A percentile compares a stretch with the other conserved stretches of the same genome.
phyloP scores from a whole-genome alignment of 1,139 yeast genomes.

The Lodderomyces pseudojiufengensis region DNA sequence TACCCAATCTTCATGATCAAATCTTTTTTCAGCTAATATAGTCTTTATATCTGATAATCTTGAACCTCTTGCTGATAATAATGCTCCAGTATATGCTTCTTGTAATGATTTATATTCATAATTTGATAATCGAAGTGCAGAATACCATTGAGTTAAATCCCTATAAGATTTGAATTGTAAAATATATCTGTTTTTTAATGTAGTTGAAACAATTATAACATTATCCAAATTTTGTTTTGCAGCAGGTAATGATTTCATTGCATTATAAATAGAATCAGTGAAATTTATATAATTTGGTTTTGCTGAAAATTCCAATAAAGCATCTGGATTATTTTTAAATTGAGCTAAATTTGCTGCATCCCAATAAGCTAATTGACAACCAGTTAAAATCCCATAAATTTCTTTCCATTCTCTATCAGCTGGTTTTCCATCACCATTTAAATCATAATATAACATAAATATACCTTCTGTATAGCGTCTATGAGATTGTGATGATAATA shows the following conservation, averaged over 20 bases:
- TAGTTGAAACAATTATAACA: constrained; percentile 84
- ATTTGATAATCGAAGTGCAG: constrained; percentile 74
- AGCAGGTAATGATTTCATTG: constrained; percentile 59
- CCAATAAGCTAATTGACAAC: constrained; percentile 91
- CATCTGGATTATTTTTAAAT: constrained; percentile 46
- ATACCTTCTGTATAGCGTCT: constrained; percentile 74
- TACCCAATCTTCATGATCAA: constrained; percentile 91
- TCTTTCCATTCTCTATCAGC: constrained; percentile 84
- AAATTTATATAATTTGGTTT: constrained; percentile 90
- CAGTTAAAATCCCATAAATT: constrained; percentile 86
- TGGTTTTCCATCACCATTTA: constrained; percentile 82
- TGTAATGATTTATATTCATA: constrained; percentile 81
- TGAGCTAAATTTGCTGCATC: constrained; percentile 73
- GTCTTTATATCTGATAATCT: constrained; percentile 82
- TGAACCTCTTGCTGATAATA: constrained; percentile 84
- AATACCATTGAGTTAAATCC: constrained; percentile 64
- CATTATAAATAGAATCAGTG: constrained; percentile 84
- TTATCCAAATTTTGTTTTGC: constrained; percentile 66
- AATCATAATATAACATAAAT: constrained; percentile 66
- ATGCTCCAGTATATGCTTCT: constrained; percentile 94
- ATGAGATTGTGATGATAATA: constrained; percentile 68
- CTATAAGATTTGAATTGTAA: constrained; percentile 66
- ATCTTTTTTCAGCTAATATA: constrained; percentile 77
- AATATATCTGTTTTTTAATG: constrained; percentile 80
- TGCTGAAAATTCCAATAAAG: constrained; percentile 50